A percentile compares a stretch with the other conserved stretches of the same genome.
phyloP scores from a whole-genome alignment of 2,329 filamentous ascomycete species.

The Ceratocystis cacaofunesta region DNA sequence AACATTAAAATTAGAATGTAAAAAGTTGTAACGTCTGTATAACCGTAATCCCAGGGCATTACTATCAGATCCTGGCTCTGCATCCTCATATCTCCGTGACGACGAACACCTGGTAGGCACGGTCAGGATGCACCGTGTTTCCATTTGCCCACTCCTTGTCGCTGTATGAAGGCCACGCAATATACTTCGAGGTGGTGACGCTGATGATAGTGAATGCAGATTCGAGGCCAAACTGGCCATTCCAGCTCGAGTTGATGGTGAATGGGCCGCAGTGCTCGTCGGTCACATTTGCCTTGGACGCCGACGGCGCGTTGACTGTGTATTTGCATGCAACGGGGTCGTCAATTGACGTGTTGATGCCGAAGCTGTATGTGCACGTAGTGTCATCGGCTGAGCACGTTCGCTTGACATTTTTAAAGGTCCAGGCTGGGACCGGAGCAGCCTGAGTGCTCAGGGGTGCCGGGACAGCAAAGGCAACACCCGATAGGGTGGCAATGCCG shows the following conservation, averaged over 20 bases:
- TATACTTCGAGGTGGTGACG: constrained; percentile 33
- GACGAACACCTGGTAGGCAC: not conserved
- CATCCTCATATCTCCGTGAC: not conserved
- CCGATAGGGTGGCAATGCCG: not conserved
- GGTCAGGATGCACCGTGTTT: constrained; percentile 8
- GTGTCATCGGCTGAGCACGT: constrained; percentile 28
- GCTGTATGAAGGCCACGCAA: constrained; percentile 39
- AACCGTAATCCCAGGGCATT: not conserved
- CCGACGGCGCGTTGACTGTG: constrained; percentile 25
- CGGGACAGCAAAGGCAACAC: not conserved
- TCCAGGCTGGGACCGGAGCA: constrained; percentile 28
- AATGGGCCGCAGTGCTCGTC: constrained; percentile 31
- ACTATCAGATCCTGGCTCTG: not conserved
- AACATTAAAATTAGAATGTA: not conserved
- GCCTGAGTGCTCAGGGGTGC: not conserved
- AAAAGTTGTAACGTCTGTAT: not conserved
- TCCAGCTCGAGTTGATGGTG: constrained; percentile 40
- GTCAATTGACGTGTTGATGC: constrained; percentile 27
- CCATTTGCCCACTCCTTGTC: constrained; percentile 31
- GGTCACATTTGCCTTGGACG: constrained; percentile 26
- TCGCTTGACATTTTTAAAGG: constrained; percentile 28
- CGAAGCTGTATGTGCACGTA: constrained; percentile 31
- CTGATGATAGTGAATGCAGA: constrained; percentile 40
- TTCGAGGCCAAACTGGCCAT: constrained; percentile 36
- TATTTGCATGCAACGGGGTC: constrained; percentile 27